Conservation (phyloP, 2,329 filamentous ascomycete genomes). For the Diaporthe sp. region DNA sequence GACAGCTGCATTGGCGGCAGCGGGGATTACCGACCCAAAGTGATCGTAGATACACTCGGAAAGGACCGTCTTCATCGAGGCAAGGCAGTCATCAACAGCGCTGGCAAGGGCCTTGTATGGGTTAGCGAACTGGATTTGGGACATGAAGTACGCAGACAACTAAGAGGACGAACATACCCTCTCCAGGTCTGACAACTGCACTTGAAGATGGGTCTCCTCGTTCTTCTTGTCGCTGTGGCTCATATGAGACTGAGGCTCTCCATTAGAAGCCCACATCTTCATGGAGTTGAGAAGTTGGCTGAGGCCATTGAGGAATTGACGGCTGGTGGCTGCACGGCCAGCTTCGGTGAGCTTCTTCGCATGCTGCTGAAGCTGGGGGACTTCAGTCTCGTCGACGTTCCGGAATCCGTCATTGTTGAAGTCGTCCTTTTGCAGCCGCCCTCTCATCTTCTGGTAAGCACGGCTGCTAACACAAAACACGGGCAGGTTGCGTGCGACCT, state of each 20-base stretch:
- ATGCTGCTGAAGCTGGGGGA: constrained; percentile 10
- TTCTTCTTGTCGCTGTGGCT: not conserved
- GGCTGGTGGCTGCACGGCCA: not conserved
- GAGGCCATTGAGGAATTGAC: constrained; percentile 10
- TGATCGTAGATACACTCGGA: not conserved
- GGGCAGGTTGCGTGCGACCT: constrained; percentile 1
- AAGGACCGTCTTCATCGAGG: not conserved
- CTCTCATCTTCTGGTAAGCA: constrained; percentile 3
- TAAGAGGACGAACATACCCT: not conserved
- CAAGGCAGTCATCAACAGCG: not conserved
- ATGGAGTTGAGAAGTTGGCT: constrained; percentile 20
- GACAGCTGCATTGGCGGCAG: not conserved
- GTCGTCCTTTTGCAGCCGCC: constrained; percentile 3
- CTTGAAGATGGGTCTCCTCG: not conserved
- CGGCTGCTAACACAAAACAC: constrained; percentile 7
- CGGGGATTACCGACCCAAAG: not conserved
- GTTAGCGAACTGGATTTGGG: not conserved
- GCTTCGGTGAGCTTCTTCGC: constrained; percentile 8
- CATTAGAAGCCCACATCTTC: constrained; percentile 9
- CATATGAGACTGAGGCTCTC: not conserved
- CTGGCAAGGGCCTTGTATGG: not conserved
- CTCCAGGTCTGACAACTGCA: not conserved
- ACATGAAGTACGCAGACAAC: not conserved
- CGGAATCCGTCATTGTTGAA: constrained; percentile 12
- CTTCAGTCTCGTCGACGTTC: constrained; percentile 5